These are phyloP conservation scores for Lecanicillium sp. DNA, from an alignment of 2,329 filamentous ascomycete genomes.

Conservation along the genomic window DNA sequence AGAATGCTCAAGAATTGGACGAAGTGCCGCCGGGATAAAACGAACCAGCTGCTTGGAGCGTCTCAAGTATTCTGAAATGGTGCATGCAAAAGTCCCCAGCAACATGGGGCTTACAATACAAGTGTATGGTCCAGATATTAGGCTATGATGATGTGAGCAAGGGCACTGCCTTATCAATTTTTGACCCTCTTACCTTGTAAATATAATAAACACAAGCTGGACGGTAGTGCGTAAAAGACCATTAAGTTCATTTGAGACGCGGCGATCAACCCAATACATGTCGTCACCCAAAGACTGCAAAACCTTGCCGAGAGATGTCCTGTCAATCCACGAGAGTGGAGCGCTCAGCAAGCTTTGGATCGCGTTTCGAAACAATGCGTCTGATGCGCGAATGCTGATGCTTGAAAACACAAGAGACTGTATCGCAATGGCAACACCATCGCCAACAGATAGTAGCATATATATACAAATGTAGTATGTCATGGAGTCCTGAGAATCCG, in stretches of 20 bases:
- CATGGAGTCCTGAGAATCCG: neutral
- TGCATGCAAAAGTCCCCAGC: slow-evolving; percentile 2
- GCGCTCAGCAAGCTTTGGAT: neutral
- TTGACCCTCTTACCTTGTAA: slow-evolving; percentile 2
- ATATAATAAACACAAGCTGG: slow-evolving; percentile 26
- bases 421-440: neutral
- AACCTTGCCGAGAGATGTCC: slow-evolving; percentile 1
- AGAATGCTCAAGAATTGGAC: slow-evolving; percentile 8
- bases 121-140: neutral
- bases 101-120: slow-evolving; percentile 1
- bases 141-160: neutral
- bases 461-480: slow-evolving; percentile 4
- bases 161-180: neutral
- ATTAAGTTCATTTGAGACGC: slow-evolving; percentile 2
- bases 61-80: slow-evolving; percentile 1
- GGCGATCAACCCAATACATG: slow-evolving; percentile 7
- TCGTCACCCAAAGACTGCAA: slow-evolving; percentile 7
- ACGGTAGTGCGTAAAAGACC: slow-evolving; percentile 3
- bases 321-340: slow-evolving; percentile 8
- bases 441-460: slow-evolving; percentile 3
- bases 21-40: slow-evolving; percentile 3
- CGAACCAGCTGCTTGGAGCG: slow-evolving; percentile 4
- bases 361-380: slow-evolving; percentile 1
- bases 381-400: slow-evolving; percentile 6
- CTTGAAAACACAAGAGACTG: slow-evolving; percentile 4